A percentile compares a stretch with the other conserved stretches of the same genome.
Conservation (phyloP, 2,329 filamentous ascomycete genomes). For the Phialophora macrospora region DNA sequence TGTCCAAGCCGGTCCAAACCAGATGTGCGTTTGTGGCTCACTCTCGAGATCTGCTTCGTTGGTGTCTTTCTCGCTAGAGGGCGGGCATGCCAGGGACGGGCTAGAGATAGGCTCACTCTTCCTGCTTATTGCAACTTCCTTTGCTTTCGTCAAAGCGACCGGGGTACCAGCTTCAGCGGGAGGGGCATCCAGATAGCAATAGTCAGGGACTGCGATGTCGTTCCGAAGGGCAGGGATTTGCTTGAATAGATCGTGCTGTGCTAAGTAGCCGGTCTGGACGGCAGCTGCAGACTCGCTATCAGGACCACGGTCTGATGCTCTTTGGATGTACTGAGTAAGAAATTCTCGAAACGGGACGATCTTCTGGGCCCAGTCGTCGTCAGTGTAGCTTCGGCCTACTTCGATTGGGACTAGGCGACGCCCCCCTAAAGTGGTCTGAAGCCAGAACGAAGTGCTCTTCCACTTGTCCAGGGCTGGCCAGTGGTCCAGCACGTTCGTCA, state of each 20-base stretch:
- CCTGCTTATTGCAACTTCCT: constrained; percentile 14
- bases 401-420: constrained; percentile 84
- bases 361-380: constrained; percentile 80
- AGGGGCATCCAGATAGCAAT: constrained; percentile 75
- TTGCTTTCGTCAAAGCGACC: constrained; percentile 47
- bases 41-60: constrained; percentile 34
- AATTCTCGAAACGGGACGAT: constrained; percentile 78
- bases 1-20: constrained; percentile 86
- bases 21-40: constrained; percentile 72
- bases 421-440: constrained; percentile 74
- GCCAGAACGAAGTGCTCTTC: constrained; percentile 74
- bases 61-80: constrained; percentile 18
- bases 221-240: constrained; percentile 77
- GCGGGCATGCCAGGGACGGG: constrained; percentile 30
- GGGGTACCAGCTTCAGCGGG: constrained; percentile 56
- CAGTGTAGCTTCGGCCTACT: constrained; percentile 83
- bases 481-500: constrained; percentile 66
- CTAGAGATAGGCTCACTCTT: constrained; percentile 25
- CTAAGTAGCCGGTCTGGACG: constrained; percentile 73
- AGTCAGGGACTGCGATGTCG: constrained; percentile 82
- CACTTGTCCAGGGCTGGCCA: constrained; percentile 86
- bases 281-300: constrained; percentile 28
- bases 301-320: constrained; percentile 11
- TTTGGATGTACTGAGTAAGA: constrained; percentile 64
- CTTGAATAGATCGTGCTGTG: constrained; percentile 83